Conservation (phyloP, 2,329 filamentous ascomycete species). For the Lasiodiplodia sp. region DNA sequence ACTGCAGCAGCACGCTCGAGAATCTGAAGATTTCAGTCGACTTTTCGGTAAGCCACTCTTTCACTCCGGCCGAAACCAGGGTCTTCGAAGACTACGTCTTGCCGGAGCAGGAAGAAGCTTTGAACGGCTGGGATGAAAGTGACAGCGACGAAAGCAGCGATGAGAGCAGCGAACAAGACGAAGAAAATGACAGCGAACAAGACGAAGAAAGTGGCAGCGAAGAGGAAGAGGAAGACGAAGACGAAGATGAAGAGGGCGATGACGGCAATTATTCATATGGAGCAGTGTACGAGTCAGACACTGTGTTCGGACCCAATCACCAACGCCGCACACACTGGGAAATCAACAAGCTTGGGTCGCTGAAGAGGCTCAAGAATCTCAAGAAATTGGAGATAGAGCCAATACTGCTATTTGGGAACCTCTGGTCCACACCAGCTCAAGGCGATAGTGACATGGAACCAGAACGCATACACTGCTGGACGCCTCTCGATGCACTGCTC, state of each 20-base stretch:
- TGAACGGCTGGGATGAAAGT: background rate
- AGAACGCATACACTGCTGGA: background rate
- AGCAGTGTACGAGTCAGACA: background rate
- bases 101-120: background rate
- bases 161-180: background rate
- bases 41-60: background rate
- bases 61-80: background rate
- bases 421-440: too few species aligned
- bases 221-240: background rate
- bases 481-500: background rate
- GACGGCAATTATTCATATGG: background rate
- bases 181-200: background rate
- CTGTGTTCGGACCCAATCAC: background rate
- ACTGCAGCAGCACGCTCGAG: conserved; percentile 1
- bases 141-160: background rate
- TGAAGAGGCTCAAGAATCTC: conserved; percentile 1
- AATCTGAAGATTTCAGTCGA: conserved; percentile 3
- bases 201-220: background rate
- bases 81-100: background rate
- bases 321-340: background rate
- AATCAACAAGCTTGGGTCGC: background rate
- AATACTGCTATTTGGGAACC: background rate
- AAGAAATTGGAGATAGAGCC: conserved; percentile 9
- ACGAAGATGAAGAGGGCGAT: background rate
- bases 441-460: background rate